Evolutionary conservation across 1,284 basidiomycete species (phyloP), one percentile per base, ranked within the genome.

Genomic region (Singerocomus inundabilis): DNA sequence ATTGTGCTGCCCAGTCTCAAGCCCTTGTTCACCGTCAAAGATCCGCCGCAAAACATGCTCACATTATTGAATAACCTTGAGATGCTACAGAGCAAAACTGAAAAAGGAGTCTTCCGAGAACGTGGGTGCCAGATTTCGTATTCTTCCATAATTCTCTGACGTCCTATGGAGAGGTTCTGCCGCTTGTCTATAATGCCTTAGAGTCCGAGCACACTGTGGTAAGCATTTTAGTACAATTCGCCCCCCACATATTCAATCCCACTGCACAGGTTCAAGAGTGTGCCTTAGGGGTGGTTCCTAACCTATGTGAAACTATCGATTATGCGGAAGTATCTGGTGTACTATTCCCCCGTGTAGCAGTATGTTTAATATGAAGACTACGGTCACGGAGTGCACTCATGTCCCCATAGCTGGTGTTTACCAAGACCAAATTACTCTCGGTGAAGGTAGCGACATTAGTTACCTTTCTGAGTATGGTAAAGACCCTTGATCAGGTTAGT

Each of bases 1-100:
- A 79, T 84, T 44, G 91, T 95, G 6, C 74, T 99, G 10, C 93
- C 93, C 1, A 91, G 87, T 62, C 76, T 99, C 32, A 93, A 91
- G 63, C 95, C 95, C 0, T 70, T 99, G 12, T 99, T 99, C 60
- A 76, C 75, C 0, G 75, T 98, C 59, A 94, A 91, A 68, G 97
- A 99, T 63, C 96, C 97, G 21, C 94, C 96, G 1, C 95, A 98
- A 69, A 98, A 95, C 60, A 94, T 97, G 88, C 70, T 96, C 47
- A 95, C 92, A 1, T 71, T 98, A 24, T 70, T 99, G 34, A 95
- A 98, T 55, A 95, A 97, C 63, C 77, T 98, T 13, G 74, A 81
- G 21, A 80, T 97, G 68, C 79, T 99, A 38, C 92, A 96, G 61
- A 81, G 78, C 52, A 99, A 99, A 72, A 95, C 93, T 1, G 85